phyloP scores from a whole-genome alignment of 192 early-diverging fungal genomes.

The Mortierella antarctica region DNA sequence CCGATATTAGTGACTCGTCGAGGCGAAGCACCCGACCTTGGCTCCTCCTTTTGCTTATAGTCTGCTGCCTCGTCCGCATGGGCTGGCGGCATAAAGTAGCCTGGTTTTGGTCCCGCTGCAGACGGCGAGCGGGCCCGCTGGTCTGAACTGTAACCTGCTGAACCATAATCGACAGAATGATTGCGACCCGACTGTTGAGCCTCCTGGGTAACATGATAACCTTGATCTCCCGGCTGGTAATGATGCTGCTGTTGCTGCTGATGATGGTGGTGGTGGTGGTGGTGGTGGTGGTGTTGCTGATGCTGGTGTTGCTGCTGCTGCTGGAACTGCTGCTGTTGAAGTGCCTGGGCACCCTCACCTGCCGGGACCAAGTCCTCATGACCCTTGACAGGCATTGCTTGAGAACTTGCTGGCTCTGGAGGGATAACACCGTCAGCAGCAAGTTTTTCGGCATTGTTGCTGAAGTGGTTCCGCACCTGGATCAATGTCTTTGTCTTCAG shows the following conservation, averaged over 20 bases:
- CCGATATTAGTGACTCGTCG: slow-evolving; percentile 48
- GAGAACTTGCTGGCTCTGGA: neutral
- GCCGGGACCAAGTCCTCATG: neutral
- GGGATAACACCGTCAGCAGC: slow-evolving; percentile 23
- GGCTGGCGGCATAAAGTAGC: slow-evolving; percentile 25
- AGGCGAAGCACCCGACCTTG: slow-evolving; percentile 18
- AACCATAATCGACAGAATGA: neutral
- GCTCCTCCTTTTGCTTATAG: neutral
- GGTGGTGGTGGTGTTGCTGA: neutral
- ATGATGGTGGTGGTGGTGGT: too few species aligned
- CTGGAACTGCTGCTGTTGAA: neutral
- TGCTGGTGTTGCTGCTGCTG: neutral
- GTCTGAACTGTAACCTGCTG: neutral
- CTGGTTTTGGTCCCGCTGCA: slow-evolving; percentile 11
- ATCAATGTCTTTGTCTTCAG: slow-evolving; percentile 84
- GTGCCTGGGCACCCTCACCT: neutral
- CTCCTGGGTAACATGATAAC: neutral
- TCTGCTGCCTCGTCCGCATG: neutral
- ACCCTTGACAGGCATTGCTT: slow-evolving; percentile 1
- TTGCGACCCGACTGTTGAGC: neutral
- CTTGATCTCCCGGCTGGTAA: neutral
- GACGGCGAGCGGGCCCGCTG: neutral
- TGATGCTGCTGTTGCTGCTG: neutral
- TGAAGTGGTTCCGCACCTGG: slow-evolving; percentile 88
- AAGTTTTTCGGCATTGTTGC: slow-evolving; percentile 63